Evolutionary conservation across 73 alveolate genomes (phyloP).

Genomic region (Paramecium biaurelia): DNA sequence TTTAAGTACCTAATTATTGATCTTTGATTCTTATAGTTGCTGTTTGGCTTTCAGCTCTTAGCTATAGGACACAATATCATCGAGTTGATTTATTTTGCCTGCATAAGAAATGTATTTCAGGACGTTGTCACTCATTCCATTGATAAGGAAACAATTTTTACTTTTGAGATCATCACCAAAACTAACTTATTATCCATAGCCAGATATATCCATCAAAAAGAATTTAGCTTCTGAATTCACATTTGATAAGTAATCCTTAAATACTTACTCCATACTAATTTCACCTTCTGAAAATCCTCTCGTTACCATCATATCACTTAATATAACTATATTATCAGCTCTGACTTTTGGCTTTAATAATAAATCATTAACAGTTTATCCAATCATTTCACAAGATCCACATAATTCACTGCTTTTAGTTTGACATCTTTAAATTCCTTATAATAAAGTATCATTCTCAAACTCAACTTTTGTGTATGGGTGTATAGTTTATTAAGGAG

Average conservation of each 20-base stretch:
- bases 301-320: conserved; percentile 53
- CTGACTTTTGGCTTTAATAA: background rate
- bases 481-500: background rate
- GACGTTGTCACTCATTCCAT: conserved; percentile 35
- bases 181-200: conserved; percentile 2
- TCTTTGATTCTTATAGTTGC: background rate
- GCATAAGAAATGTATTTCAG: background rate
- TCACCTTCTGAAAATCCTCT: background rate
- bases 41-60: background rate
- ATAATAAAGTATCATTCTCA: background rate
- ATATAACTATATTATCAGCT: conserved; percentile 42
- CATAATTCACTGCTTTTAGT: background rate
- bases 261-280: background rate
- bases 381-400: conserved; percentile 42
- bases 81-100: background rate
- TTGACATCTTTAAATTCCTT: background rate
- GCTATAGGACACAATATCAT: background rate
- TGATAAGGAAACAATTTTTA: background rate
- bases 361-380: background rate
- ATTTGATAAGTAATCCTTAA: background rate
- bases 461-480: background rate
- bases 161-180: conserved; percentile 31
- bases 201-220: conserved; percentile 49
- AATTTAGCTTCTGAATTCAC: conserved; percentile 31
- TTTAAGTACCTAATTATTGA: background rate